phyloP scores from a whole-genome alignment of 129 eudicot species.

The Artemisia argyi region DNA sequence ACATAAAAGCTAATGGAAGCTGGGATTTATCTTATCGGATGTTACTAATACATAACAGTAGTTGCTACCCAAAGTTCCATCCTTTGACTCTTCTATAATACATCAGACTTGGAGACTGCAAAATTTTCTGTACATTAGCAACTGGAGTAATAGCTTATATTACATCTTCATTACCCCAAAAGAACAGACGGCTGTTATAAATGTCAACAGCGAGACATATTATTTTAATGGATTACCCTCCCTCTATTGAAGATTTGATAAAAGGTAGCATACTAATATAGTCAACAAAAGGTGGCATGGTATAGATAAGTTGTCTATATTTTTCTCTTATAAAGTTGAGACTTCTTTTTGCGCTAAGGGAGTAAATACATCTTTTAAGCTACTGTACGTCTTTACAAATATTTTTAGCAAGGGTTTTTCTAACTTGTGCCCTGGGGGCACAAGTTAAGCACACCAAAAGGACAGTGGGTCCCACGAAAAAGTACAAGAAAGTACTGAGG shows the following conservation, averaged over 20 bases:
- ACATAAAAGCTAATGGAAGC: not conserved
- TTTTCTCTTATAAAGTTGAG: not conserved
- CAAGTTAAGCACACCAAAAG: no score
- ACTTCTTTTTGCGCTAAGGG: not conserved
- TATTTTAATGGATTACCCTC: not conserved
- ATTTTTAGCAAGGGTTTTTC: conserved; percentile 7
- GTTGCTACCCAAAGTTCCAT: not conserved
- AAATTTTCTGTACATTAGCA: not conserved
- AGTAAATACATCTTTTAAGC: not conserved
- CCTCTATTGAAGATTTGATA: not conserved
- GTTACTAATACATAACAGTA: not conserved
- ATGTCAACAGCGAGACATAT: not conserved
- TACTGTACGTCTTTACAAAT: not conserved
- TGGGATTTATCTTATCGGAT: not conserved
- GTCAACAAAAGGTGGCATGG: not conserved
- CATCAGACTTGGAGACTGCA: not conserved
- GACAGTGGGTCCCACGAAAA: no score
- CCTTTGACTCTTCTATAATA: not conserved
- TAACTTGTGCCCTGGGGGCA: no score
- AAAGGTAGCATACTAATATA: not conserved
- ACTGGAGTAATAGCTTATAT: not conserved
- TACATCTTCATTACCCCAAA: not conserved
- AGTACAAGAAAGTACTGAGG: no score
- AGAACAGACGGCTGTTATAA: not conserved
- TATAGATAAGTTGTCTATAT: not conserved